These are phyloP conservation scores for Termitomyces sp. DNA, from an alignment of 768 basidiomycete species.

Conservation along the genomic window DNA sequence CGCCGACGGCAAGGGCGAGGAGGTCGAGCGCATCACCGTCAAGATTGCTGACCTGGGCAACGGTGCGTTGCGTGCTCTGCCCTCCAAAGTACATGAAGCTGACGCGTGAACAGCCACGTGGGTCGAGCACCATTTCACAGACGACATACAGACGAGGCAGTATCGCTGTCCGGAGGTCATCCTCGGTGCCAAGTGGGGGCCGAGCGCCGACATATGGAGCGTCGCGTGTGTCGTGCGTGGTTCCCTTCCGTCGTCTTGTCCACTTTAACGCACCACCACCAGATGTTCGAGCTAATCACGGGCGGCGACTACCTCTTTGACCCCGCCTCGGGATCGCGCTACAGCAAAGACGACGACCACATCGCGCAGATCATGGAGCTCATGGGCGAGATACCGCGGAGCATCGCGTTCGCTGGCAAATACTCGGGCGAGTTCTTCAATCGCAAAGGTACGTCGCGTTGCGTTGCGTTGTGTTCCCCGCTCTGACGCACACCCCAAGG, in stretches of 20 bases:
- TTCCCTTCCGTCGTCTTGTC: not conserved
- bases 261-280: not conserved
- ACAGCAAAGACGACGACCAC: slow-evolving; percentile 96
- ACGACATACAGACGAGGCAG: slow-evolving; percentile 97
- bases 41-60: slow-evolving; percentile 99
- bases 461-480: not conserved
- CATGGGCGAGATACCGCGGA: slow-evolving; percentile 83
- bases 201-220: slow-evolving; percentile 96
- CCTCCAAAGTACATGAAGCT: not conserved
- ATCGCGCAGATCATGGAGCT: slow-evolving; percentile 98
- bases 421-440: slow-evolving; percentile 95
- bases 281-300: slow-evolving; percentile 94
- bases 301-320: slow-evolving; percentile 99
- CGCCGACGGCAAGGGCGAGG: slow-evolving; percentile 17
- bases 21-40: slow-evolving; percentile 79
- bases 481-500: slow-evolving; percentile 22
- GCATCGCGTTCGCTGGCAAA: slow-evolving; percentile 83
- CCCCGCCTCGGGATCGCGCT: slow-evolving; percentile 89
- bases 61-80: slow-evolving; percentile 40
- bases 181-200: slow-evolving; percentile 91
- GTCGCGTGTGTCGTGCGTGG: slow-evolving; percentile 84
- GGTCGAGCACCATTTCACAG: slow-evolving; percentile 96
- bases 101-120: slow-evolving; percentile 56
- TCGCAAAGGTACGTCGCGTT: slow-evolving; percentile 70
- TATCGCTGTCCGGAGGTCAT: slow-evolving; percentile 98